A percentile compares a stretch with the other conserved stretches of the same genome.
phyloP scores from a whole-genome alignment of 202 grass and related monocot genomes.

The Zoysia matrella region DNA sequence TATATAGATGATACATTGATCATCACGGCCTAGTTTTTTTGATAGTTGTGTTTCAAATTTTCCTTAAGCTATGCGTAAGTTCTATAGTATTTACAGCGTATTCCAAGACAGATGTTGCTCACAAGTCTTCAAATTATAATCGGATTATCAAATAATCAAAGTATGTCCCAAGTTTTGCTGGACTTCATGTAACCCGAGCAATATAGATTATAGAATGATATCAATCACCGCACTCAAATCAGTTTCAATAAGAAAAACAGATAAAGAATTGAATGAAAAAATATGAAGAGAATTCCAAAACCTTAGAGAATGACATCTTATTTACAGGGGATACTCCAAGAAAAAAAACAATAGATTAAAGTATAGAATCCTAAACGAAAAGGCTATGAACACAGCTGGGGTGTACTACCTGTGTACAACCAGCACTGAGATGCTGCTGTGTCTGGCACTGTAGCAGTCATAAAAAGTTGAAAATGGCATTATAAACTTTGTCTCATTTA shows the following conservation, averaged over 20 bases:
- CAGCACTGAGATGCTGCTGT: not conserved
- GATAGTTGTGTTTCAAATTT: not conserved
- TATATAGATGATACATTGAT: not conserved
- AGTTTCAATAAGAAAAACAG: not conserved
- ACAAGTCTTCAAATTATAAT: not conserved
- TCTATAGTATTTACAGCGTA: not conserved
- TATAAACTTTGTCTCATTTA: not conserved
- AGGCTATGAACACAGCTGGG: not conserved
- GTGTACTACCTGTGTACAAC: not conserved
- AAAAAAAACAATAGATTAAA: conserved; percentile 10
- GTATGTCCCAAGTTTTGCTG: not conserved
- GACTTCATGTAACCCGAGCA: not conserved
- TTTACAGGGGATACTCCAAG: not conserved
- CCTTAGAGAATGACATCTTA: not conserved
- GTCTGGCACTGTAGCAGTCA: not conserved
- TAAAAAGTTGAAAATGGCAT: not conserved
- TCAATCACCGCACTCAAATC: not conserved
- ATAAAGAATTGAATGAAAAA: not conserved
- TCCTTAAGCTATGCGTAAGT: not conserved
- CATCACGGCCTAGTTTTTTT: conserved; percentile 7
- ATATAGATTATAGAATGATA: not conserved
- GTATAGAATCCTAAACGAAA: not conserved
- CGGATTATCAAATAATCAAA: not conserved
- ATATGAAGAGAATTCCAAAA: not conserved
- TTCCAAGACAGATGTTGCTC: not conserved